Evolutionary conservation across 164 flowering plant genomes (phyloP).

Genomic region (Vitis labrusca): DNA sequence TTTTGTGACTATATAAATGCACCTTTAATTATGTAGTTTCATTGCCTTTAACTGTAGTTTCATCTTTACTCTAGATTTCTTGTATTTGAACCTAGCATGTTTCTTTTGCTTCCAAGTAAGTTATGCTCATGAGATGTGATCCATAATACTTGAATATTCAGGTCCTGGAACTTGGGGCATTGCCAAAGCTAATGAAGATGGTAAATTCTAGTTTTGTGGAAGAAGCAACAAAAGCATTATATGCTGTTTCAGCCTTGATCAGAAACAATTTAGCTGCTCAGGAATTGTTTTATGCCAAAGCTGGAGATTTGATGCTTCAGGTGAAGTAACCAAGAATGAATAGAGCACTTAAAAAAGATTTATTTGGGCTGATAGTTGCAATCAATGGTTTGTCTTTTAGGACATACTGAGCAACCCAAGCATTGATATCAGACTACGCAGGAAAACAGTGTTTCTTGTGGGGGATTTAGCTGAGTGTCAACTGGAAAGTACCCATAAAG

Average conservation of each 20-base stretch:
- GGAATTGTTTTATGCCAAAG: constrained; percentile 60
- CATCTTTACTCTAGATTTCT: not conserved
- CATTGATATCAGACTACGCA: constrained; percentile 66
- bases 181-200: constrained; percentile 68
- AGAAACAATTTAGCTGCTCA: constrained; percentile 72
- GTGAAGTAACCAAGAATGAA: constrained; percentile 31
- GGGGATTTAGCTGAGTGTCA: constrained; percentile 70
- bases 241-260: constrained; percentile 84
- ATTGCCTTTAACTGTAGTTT: not conserved
- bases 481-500: constrained; percentile 30
- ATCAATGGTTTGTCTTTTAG: constrained; percentile 35
- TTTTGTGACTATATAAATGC: not conserved
- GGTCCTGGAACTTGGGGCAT: constrained; percentile 71
- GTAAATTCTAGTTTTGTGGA: constrained; percentile 59
- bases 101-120: not conserved
- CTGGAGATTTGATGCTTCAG: constrained; percentile 77
- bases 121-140: constrained; percentile 5
- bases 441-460: constrained; percentile 69
- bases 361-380: not conserved
- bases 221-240: constrained; percentile 83
- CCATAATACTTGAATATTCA: constrained; percentile 23
- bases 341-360: not conserved
- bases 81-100: not conserved
- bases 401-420: constrained; percentile 69
- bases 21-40: not conserved